Evolutionary conservation across 2,329 filamentous ascomycete genomes (phyloP), one percentile per base, ranked within the genome.

Genomic region (Talaromyces sp.): DNA sequence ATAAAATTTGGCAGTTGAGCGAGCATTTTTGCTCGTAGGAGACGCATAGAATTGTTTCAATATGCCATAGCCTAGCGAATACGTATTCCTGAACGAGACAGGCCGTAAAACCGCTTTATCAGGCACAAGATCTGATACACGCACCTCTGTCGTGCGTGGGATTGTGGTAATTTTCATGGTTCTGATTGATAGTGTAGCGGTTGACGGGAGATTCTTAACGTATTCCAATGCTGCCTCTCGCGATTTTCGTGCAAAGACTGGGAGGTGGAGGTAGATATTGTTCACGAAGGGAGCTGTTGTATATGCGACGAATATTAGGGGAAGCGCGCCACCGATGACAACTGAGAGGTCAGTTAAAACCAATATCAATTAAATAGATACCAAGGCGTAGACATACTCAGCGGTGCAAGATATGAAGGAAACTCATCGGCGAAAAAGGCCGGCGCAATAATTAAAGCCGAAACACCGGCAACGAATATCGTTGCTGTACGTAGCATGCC

Each of bases 401-500:
- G 69, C 22, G 77, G 73, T 22, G 72, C 66, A 57, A 73, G 66
- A 67, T 74, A 79, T 64, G 66, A 70, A n/a, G 75, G 73, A 40
- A 72, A 73, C 10, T 77, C 75, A n/a, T 70, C 69, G 2, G 72
- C 67, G 53, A 70, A 75, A 63, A 85, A 86, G 19, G 78, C 75
- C 0, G 88, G 88, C 0, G 82, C 83, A 52, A 86, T 79, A 25
- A 90, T 74, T 53, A 87, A 73, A 63, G 79, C 80, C 65, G 89
- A 89, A 64, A 88, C 84, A 21, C 80, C 80, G 57, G 87, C 87
- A 39, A 89, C 72, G 61, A 91, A 83, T 40, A 94, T 79, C 2
- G 87, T 86, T 1, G 85, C 85, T 57, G 93, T 75, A 66, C 91
- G 90, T 61, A 89, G 71, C 67, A 85, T 82, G 51, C 87, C 88